Base-by-base conservation (phyloP, 805 yeast genomes). In the Sungouiella thailandica region DNA sequence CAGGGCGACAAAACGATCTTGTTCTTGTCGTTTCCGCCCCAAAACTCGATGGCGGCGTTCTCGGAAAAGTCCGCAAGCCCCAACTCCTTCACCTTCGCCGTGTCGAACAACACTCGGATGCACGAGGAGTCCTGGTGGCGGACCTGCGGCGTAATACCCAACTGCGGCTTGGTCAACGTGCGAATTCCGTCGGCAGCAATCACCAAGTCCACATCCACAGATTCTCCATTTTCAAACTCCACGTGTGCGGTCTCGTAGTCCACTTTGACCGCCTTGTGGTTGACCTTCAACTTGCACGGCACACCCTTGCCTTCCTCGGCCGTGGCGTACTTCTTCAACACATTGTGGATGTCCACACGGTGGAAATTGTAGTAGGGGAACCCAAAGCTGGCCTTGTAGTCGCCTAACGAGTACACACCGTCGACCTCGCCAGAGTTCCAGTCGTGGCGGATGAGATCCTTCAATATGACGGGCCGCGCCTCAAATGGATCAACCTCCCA, bases 151-250 rank as follows among this genome's bases (percentile, higher is more conserved):
- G 23, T 29, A 23, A 49, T 37, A 2, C 57, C 57, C 26, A 50
- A 34, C 28, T 43, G 44, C n/a, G 43, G 47, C 30, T 51, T 41
- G 2, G 50, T 44, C 11, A 36, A 29, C 4, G 57, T 46, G 29
- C 60, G 33, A 20, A 55, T 54, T 16, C 62, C 62, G 32, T 57
- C 62, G 12, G 60, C 58, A 20, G 57, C 59, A 28, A 57, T 43
- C 13, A 57, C 37, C 37, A 57, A 46, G 32, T 57, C 62, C 24
- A 38, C 57, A 5, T 32, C 25, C 3, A 38, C 36, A n/a, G 29
- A 36, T 5, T 13, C 34, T 2, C 60, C 62, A 31, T 51, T 53
- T 27, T 50, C 56, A 29, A 55, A 51, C n/a, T 23, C 26, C 13
- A 53, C 42, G 8, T 4, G 7, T n/a, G 31, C 35, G 13, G 14